Conservation (phyloP, 2,329 filamentous ascomycete species). For the Penicillium sp. region DNA sequence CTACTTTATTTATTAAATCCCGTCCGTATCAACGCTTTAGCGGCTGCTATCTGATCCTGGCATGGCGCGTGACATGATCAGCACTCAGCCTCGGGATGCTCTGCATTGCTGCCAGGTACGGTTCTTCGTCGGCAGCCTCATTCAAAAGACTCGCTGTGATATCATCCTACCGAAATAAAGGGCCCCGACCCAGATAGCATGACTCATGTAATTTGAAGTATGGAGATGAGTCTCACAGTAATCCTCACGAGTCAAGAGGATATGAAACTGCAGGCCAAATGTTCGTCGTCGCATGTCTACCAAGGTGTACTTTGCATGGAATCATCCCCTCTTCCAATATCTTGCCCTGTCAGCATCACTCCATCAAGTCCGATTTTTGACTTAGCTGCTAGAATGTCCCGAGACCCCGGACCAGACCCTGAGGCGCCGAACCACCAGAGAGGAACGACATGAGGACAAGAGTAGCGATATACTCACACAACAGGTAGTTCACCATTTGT, state of each 20-base stretch:
- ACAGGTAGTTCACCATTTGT: neutral
- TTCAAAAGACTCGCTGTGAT: constrained; percentile 19
- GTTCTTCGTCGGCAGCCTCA: neutral
- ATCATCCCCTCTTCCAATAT: neutral
- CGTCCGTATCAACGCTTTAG: neutral
- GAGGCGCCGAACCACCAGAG: neutral
- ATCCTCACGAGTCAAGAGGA: neutral
- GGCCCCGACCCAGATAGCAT: neutral
- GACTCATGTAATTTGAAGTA: neutral
- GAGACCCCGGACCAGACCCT: neutral
- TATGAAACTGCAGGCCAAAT: neutral
- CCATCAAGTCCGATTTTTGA: neutral
- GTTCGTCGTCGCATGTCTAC: neutral
- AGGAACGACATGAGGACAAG: neutral
- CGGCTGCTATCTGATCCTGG: neutral
- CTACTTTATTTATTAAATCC: neutral
- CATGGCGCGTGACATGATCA: neutral
- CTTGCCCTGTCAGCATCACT: neutral
- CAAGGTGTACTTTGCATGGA: neutral
- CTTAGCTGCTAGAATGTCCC: neutral
- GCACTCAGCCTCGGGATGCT: neutral
- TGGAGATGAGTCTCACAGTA: neutral
- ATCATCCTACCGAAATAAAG: constrained; percentile 6
- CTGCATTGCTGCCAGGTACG: constrained; percentile 17
- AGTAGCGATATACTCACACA: neutral